Evolutionary conservation across 176 grass and related monocot species (phyloP), one percentile per base, ranked within the genome.

Genomic region (Lolium rigidum): DNA sequence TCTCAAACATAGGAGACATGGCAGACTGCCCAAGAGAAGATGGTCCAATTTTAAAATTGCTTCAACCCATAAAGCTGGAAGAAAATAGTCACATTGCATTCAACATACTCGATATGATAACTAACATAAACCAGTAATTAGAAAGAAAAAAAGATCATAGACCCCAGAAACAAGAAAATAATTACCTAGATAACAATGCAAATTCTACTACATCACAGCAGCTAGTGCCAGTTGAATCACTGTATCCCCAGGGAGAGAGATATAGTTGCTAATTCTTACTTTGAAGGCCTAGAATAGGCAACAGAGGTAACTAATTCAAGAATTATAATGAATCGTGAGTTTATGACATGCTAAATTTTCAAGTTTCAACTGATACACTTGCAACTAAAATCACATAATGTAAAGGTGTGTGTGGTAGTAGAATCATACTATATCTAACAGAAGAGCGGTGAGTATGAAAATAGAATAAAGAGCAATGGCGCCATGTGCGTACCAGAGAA

Each of bases 1-100:
- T 88, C 93, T 94, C 59, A 94, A 61, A 81, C 91, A 89, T 66
- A 95, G 85, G 14, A 95, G 90, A 78, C 90, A 94, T 48, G 96
- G 93, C 81, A 95, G 95, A 84, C 93, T 98, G 89, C 43, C 50
- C 38, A 91, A 81, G 80, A 82, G 74, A 85, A 54, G 37, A 83
- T 73, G 55, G 69, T 39, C 20, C 76, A 76, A 47, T 12, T 85
- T 92, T 59, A 79, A 52, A 88, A 68, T 82, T 87, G 65, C 25
- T 85, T 22, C 22, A 79, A 68, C 61, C 59, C 76, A 61, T 10
- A 59, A 84, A 86, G 56, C 31, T 80, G 77, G 48, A 85, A 85
- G 50, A 31, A 18, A 67, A 84, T 80, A 83, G 87, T 84, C 37
- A 75, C 38, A 74, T 6, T 37, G 26, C 76, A 89, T 79, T 57